Percentiles rank a stretch among this genome's conserved stretches.
These are phyloP conservation scores for Neospermospora avenae DNA, from an alignment of 2,329 filamentous ascomycete species.

Conservation along the genomic window DNA sequence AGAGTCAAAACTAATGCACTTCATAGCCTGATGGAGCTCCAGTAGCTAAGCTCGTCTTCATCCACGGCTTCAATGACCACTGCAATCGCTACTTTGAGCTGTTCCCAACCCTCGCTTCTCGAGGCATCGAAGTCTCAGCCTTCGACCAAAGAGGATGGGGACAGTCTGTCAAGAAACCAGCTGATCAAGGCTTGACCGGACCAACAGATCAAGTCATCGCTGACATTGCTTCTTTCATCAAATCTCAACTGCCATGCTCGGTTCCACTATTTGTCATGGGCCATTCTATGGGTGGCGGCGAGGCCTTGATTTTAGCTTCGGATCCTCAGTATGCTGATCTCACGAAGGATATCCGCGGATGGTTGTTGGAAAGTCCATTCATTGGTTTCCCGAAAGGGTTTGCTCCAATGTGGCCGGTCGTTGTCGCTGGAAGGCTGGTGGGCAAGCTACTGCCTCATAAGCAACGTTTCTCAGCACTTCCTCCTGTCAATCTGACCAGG, in stretches of 20 bases:
- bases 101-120: slow-evolving; percentile 65
- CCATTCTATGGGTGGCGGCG: slow-evolving; percentile 86
- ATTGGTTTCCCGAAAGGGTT: slow-evolving; percentile 66
- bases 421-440: slow-evolving; percentile 64
- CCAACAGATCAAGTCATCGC: slow-evolving; percentile 68
- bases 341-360: slow-evolving; percentile 63
- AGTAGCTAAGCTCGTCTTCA: slow-evolving; percentile 72
- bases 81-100: slow-evolving; percentile 72
- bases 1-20: slow-evolving; percentile 1
- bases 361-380: slow-evolving; percentile 75
- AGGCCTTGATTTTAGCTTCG: slow-evolving; percentile 62
- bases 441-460: slow-evolving; percentile 63
- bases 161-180: slow-evolving; percentile 57
- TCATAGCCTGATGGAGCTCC: slow-evolving; percentile 29
- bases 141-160: slow-evolving; percentile 94
- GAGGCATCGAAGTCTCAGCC: slow-evolving; percentile 70
- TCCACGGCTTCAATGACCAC: slow-evolving; percentile 91
- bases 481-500: slow-evolving; percentile 61
- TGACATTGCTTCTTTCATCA: slow-evolving; percentile 76
- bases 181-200: slow-evolving; percentile 70
- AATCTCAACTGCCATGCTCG: slow-evolving; percentile 48
- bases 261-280: slow-evolving; percentile 80
- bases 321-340: slow-evolving; percentile 51
- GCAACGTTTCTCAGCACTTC: slow-evolving; percentile 65
- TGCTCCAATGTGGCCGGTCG: slow-evolving; percentile 60